A percentile compares a stretch with the other conserved stretches of the same genome.
Conservation (phyloP, 192 early-diverging fungal species). For the Coemansia sp. region DNA sequence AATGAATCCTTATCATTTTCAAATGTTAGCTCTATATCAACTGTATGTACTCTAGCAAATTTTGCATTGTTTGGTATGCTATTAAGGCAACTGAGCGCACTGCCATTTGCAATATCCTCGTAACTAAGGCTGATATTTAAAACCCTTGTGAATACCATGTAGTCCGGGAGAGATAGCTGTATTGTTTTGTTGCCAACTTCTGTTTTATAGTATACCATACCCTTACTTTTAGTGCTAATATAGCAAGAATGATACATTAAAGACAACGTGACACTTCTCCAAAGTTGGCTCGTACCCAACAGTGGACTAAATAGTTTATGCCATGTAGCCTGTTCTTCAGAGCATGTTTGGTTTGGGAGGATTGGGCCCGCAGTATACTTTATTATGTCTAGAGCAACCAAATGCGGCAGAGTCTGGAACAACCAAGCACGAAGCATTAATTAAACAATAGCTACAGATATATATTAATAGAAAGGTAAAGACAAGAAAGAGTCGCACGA, state of each 20-base stretch:
- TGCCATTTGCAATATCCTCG: background rate
- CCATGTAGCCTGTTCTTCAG: background rate
- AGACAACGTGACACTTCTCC: background rate
- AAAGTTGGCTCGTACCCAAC: background rate
- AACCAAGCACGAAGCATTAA: background rate
- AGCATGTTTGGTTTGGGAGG: background rate
- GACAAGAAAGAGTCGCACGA: background rate
- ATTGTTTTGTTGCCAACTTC: background rate
- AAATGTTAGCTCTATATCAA: background rate
- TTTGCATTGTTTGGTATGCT: background rate
- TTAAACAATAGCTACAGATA: background rate
- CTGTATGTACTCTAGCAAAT: background rate
- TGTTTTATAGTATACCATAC: background rate
- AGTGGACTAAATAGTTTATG: background rate
- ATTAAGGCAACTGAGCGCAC: background rate
- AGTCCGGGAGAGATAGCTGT: background rate
- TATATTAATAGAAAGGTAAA: background rate
- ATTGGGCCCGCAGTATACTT: background rate
- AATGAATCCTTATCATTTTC: background rate
- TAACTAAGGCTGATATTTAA: background rate
- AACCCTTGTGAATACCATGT: background rate
- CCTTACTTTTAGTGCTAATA: background rate
- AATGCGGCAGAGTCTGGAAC: background rate
- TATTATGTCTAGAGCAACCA: background rate
- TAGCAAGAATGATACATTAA: background rate